These are phyloP conservation scores for Beauveria sp. DNA, from an alignment of 2,329 filamentous ascomycete genomes.

Conservation along the genomic window DNA sequence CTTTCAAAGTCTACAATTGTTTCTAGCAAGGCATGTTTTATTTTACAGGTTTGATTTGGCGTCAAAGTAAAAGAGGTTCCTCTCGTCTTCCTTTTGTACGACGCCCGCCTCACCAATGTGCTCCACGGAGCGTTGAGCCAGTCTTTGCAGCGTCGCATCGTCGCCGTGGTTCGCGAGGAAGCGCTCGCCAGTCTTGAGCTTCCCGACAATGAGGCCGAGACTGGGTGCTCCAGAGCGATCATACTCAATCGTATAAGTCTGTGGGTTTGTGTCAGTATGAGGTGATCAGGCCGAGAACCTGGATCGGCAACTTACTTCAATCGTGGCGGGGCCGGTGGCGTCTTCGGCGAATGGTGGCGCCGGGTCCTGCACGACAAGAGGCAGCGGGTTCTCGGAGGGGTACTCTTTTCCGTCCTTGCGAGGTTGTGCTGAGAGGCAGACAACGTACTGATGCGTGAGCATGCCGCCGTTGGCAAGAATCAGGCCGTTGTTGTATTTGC, in stretches of 20 bases:
- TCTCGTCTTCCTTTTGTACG: slow-evolving; percentile 7
- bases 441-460: slow-evolving; percentile 56
- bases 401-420: slow-evolving; percentile 13
- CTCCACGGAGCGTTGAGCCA: slow-evolving; percentile 15
- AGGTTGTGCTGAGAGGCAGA: slow-evolving; percentile 46
- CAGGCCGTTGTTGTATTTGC: slow-evolving; percentile 41
- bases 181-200: slow-evolving; percentile 16
- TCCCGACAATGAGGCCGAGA: slow-evolving; percentile 18
- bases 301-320: slow-evolving; percentile 19
- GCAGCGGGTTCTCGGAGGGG: slow-evolving; percentile 13
- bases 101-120: slow-evolving; percentile 16
- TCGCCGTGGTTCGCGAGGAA: slow-evolving; percentile 23
- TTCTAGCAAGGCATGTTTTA: neutral
- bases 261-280: neutral
- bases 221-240: slow-evolving; percentile 16
- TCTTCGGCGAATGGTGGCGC: slow-evolving; percentile 13
- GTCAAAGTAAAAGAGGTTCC: slow-evolving; percentile 16
- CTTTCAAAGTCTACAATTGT: neutral
- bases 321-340: slow-evolving; percentile 17
- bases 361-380: slow-evolving; percentile 1
- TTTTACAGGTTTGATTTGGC: slow-evolving; percentile 13
- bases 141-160: slow-evolving; percentile 12
- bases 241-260: slow-evolving; percentile 27
- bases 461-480: slow-evolving; percentile 60
- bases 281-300: neutral